Percentiles rank a stretch among this genome's conserved stretches.
phyloP scores from a whole-genome alignment of 495 filamentous ascomycete genomes.

The Niebla homalea region DNA sequence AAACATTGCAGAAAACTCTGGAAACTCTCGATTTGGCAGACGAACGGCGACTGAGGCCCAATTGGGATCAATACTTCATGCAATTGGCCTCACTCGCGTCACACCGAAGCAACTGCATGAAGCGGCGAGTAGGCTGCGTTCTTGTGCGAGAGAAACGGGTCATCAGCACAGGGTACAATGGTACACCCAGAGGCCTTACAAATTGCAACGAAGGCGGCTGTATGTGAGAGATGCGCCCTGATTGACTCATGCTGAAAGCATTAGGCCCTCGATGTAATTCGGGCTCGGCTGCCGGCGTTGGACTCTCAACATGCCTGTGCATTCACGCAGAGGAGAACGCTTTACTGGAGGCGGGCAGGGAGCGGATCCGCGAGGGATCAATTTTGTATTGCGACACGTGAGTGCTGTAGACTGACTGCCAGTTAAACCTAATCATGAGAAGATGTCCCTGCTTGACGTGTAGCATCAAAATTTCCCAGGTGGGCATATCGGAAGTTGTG shows the following conservation, averaged over 20 bases:
- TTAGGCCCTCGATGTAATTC: constrained; percentile 66
- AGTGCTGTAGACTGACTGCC: constrained; percentile 11
- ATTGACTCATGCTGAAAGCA: background rate
- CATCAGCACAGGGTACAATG: constrained; percentile 95
- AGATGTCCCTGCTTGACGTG: constrained; percentile 95
- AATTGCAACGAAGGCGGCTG: constrained; percentile 96
- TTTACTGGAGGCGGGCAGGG: constrained; percentile 80
- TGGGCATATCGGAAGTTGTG: constrained; percentile 89
- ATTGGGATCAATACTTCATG: constrained; percentile 99
- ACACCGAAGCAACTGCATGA: constrained; percentile 94
- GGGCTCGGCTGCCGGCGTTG: constrained; percentile 52
- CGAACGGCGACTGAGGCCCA: constrained; percentile 70
- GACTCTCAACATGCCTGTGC: constrained; percentile 77
- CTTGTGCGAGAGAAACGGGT: constrained; percentile 80
- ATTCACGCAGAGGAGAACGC: constrained; percentile 97
- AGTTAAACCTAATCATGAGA: background rate
- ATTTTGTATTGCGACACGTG: constrained; percentile 87
- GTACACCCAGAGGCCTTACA: constrained; percentile 68
- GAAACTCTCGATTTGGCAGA: constrained; percentile 58
- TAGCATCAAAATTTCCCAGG: constrained; percentile 92
- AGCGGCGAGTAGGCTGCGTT: constrained; percentile 86
- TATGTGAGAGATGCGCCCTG: constrained; percentile 19
- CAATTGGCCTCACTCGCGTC: constrained; percentile 81
- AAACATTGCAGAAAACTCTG: constrained; percentile 55
- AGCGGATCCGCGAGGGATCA: constrained; percentile 65